Evolutionary conservation across 768 basidiomycete genomes (phyloP), one percentile per base, ranked within the genome.

Genomic region (Aureoboletus auriporus): DNA sequence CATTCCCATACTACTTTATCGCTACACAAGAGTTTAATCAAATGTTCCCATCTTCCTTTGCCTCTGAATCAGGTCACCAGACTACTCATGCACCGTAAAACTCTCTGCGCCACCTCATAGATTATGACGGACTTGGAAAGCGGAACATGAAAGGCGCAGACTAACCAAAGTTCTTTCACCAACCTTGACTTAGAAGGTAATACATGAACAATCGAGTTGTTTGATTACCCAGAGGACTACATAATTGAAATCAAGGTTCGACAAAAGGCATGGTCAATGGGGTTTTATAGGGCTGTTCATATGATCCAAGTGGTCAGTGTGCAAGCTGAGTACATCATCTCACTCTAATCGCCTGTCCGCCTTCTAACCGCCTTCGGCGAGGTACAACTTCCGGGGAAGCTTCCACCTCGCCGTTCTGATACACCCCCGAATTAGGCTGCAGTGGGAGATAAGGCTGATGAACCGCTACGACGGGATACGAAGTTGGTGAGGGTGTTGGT

Each of bases 311-410:
- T 66, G 59, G 49, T 53, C 50, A 52, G 47, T 48, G 27, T 46
- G 55, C 49, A 44, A 33, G 23, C 34, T 59, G 44, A 36, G 44
- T 36, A 49, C 46, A 39, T 67, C 72, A 83, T 62, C 76, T 77
- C 58, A 81, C 73, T 66, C 82, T 82, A 47, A 73, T 73, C 51
- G 74, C 68, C 49, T 57, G 75, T 34, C 81, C 80, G 45, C 75
- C 75, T 58, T 82, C 80, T 39, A 83, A 66, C 49, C 80, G 74
- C 60, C 81, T 73, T 57, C 78, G 67, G 59, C 82, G 74, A 52
- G 68, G 62, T 47, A 74, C 77, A 50, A 74, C 72, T 47, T 73
- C 72, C 54, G 61, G 52, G 33, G 50, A 60, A 42, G 59, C 61
- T 42, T 67, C 66, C 31, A 38, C 43, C 46, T 59, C 55, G 36